Conservation (phyloP, 2,329 filamentous ascomycete species). For the Xylaria sp. region DNA sequence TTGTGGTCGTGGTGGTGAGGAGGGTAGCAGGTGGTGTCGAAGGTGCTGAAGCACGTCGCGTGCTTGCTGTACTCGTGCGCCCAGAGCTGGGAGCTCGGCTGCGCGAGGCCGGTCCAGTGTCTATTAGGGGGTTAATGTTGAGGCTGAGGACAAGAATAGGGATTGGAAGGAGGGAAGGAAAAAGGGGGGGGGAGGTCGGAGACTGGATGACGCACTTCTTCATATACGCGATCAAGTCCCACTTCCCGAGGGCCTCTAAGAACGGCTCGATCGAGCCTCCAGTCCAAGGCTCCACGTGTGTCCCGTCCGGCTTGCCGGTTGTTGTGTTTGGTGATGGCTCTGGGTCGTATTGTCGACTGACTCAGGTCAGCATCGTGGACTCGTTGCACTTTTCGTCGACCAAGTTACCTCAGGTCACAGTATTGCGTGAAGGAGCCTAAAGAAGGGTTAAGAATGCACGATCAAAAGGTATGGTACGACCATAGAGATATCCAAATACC, state of each 20-base stretch:
- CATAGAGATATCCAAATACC: constrained; percentile 28
- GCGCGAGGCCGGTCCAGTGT: constrained; percentile 62
- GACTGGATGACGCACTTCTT: constrained; percentile 48
- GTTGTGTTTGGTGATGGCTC: constrained; percentile 65
- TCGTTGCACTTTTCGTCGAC: neutral
- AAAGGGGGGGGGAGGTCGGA: neutral
- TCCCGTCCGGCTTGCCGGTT: constrained; percentile 55
- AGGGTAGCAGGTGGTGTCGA: constrained; percentile 64
- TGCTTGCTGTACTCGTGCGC: constrained; percentile 70
- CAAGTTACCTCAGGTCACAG: constrained; percentile 59
- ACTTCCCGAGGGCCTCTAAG: constrained; percentile 58
- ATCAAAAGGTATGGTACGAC: neutral
- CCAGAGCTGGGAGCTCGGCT: constrained; percentile 64
- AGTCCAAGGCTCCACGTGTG: constrained; percentile 58
- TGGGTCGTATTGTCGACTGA: constrained; percentile 64
- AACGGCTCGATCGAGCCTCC: constrained; percentile 62
- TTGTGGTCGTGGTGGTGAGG: too few relatives aligned
- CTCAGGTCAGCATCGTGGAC: neutral
- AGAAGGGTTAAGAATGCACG: constrained; percentile 46
- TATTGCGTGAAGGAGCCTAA: constrained; percentile 67
- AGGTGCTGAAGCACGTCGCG: constrained; percentile 68
- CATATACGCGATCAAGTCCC: constrained; percentile 67
- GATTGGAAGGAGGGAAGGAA: neutral
- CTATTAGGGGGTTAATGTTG: constrained; percentile 23
- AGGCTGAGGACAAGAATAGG: constrained; percentile 31